Evolutionary conservation across 192 early-diverging fungal species (phyloP).

Genomic region (Linnemannia exigua): DNA sequence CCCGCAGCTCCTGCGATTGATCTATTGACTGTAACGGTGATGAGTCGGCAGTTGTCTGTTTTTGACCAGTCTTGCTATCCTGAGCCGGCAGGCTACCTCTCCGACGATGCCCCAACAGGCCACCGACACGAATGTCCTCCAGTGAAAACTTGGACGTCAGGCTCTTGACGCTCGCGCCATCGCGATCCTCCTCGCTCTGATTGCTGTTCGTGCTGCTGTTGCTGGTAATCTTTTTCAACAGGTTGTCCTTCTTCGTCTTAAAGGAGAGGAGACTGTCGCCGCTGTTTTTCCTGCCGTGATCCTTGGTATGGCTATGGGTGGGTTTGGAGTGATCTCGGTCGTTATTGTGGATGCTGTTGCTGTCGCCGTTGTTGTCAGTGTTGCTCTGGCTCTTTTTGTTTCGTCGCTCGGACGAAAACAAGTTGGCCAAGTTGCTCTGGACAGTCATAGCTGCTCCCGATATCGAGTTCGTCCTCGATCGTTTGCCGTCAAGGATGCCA

Average conservation of each 20-base stretch:
- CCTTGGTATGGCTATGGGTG: slow-evolving; percentile 1
- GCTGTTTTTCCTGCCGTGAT: slow-evolving; percentile 42
- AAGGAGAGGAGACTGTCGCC: slow-evolving; percentile 30
- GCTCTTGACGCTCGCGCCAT: background rate
- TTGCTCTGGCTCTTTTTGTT: slow-evolving; percentile 15
- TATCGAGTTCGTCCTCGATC: slow-evolving; percentile 15
- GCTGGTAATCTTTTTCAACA: slow-evolving; percentile 43
- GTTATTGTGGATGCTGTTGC: background rate
- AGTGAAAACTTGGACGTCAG: background rate
- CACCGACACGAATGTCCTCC: background rate
- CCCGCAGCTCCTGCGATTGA: background rate
- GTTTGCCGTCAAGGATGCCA: slow-evolving; percentile 39
- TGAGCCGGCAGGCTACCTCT: slow-evolving; percentile 14
- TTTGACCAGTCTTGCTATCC: background rate
- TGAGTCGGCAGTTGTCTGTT: background rate
- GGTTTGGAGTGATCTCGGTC: background rate
- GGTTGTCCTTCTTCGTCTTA: slow-evolving; percentile 34
- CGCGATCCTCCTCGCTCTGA: slow-evolving; percentile 21
- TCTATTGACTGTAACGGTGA: background rate
- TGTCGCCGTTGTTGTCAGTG: background rate
- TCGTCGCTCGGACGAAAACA: slow-evolving; percentile 31
- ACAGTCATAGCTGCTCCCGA: slow-evolving; percentile 22
- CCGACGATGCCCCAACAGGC: slow-evolving; percentile 18
- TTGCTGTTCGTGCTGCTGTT: slow-evolving; percentile 11
- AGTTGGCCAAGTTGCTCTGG: slow-evolving; percentile 36